Conservation (phyloP, 2,329 filamentous ascomycete species). For the Colletotrichum sidae region DNA sequence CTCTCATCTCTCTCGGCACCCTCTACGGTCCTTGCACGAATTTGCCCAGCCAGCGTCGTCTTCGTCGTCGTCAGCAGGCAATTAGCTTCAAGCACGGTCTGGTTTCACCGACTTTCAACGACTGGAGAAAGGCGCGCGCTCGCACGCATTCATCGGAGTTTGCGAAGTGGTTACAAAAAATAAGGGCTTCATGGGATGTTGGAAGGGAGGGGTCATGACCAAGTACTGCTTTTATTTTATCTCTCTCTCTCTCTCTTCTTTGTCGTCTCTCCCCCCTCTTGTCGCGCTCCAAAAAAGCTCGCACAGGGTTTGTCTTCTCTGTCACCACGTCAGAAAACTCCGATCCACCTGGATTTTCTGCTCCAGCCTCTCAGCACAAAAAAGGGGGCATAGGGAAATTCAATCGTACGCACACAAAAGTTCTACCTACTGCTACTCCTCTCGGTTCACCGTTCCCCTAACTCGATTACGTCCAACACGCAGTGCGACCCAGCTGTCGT, state of each 20-base stretch:
- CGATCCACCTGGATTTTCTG: slow-evolving; percentile 25
- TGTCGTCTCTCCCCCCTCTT: slow-evolving; percentile 29
- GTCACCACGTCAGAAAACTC: slow-evolving; percentile 18
- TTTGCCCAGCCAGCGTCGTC: slow-evolving; percentile 1
- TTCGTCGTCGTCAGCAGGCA: not conserved
- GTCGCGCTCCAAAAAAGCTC: slow-evolving; percentile 25
- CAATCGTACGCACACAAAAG: slow-evolving; percentile 29
- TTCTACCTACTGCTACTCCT: slow-evolving; percentile 18
- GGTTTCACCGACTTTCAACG: slow-evolving; percentile 35
- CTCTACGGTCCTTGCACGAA: slow-evolving; percentile 30
- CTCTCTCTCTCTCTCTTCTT: slow-evolving; percentile 25
- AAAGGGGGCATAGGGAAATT: slow-evolving; percentile 30
- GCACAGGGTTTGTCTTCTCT: slow-evolving; percentile 4
- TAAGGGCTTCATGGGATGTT: slow-evolving; percentile 35
- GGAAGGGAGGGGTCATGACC: slow-evolving; percentile 36
- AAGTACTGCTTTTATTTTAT: slow-evolving; percentile 15
- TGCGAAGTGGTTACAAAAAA: slow-evolving; percentile 37
- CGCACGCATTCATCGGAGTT: slow-evolving; percentile 39
- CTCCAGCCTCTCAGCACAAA: slow-evolving; percentile 24
- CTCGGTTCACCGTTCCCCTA: not conserved
- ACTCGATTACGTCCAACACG: not conserved
- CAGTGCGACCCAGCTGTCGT: slow-evolving; percentile 15
- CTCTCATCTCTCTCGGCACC: slow-evolving; percentile 18
- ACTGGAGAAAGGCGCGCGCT: slow-evolving; percentile 36
- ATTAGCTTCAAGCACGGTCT: slow-evolving; percentile 26